phyloP scores from a whole-genome alignment of 192 early-diverging fungal genomes.

The Podila epicladia region DNA sequence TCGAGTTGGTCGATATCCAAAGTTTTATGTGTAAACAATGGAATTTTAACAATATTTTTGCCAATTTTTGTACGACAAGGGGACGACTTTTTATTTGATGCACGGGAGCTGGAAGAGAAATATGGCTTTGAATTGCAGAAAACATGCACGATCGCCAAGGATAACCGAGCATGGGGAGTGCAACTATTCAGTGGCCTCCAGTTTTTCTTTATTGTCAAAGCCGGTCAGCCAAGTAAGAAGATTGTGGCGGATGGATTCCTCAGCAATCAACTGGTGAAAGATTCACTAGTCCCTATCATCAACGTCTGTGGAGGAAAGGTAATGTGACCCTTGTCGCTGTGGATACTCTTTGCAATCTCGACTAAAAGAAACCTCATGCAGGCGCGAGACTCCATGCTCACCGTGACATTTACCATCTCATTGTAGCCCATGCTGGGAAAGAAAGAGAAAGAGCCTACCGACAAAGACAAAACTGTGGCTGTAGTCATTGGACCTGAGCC shows the following conservation, averaged over 20 bases:
- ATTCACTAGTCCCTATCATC: not conserved
- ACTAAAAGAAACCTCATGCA: no score
- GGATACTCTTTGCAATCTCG: no score
- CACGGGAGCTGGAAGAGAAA: not conserved
- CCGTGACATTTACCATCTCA: no score
- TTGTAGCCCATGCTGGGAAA: no score
- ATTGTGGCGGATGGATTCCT: not conserved
- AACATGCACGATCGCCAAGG: not conserved
- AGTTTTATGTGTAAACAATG: not conserved
- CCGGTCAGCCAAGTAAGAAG: slow-evolving; percentile 1
- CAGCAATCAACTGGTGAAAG: not conserved
- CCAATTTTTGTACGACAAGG: not conserved
- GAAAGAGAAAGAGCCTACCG: slow-evolving; percentile 5
- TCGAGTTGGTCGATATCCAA: not conserved
- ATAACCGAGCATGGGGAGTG: not conserved
- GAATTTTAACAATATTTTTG: not conserved
- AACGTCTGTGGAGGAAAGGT: slow-evolving; percentile 28
- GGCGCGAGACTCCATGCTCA: no score
- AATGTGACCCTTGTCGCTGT: not conserved
- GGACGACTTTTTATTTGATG: slow-evolving; percentile 2
- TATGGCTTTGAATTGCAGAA: slow-evolving; percentile 4
- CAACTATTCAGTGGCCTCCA: slow-evolving; percentile 2
- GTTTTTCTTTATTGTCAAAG: slow-evolving; percentile 10
- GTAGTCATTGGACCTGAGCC: slow-evolving; percentile 15
- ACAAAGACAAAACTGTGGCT: not conserved